These are phyloP conservation scores for Amanita pseudoporphyria DNA, from an alignment of 768 basidiomycete genomes.

Conservation along the genomic window DNA sequence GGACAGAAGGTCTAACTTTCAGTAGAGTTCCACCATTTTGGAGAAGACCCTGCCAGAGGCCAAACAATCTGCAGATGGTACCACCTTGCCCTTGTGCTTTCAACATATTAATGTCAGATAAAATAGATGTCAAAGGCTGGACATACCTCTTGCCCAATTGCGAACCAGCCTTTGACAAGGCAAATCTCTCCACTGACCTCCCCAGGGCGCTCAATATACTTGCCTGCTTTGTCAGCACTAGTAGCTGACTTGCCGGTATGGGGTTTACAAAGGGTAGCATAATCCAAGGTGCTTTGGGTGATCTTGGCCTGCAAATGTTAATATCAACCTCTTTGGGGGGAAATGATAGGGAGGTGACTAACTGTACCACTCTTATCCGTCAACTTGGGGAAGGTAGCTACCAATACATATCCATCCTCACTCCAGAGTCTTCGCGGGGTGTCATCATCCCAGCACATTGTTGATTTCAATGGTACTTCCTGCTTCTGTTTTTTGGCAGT, in stretches of 20 bases:
- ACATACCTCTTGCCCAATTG: conserved; percentile 1
- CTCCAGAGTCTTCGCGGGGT: background rate
- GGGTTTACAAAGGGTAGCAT: background rate
- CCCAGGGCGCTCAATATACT: background rate
- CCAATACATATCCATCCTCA: background rate
- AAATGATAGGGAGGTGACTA: background rate
- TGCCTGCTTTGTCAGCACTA: background rate
- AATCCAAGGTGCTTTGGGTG: background rate
- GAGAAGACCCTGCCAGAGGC: background rate
- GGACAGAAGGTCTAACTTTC: background rate
- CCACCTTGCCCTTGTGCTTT: background rate
- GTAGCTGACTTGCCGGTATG: conserved; percentile 1
- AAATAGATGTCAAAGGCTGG: background rate
- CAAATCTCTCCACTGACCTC: background rate
- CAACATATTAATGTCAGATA: background rate
- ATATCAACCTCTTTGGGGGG: background rate
- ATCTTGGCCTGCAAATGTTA: background rate
- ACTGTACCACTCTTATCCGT: background rate
- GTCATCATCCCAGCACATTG: conserved; percentile 1
- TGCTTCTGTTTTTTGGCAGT: background rate
- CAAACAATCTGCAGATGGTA: background rate
- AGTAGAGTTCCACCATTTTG: background rate
- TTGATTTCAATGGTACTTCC: background rate
- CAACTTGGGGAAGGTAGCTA: background rate
- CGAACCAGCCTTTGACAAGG: background rate